These are phyloP conservation scores for Ogataea trehalophila DNA, from an alignment of 805 yeast genomes.

Conservation along the genomic window DNA sequence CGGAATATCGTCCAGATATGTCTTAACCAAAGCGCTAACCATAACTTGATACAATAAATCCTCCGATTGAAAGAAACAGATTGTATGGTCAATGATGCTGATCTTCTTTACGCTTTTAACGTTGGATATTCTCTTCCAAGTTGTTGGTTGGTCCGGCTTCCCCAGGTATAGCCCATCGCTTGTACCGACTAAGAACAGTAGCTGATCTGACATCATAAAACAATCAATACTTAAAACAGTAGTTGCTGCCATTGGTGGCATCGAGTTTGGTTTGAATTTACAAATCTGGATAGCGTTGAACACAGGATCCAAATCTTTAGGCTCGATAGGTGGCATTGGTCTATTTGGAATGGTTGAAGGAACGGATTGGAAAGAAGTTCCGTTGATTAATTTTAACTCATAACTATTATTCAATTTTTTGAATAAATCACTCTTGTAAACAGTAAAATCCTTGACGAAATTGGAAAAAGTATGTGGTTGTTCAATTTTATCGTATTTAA, in stretches of 20 bases:
- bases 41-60: slow-evolving; percentile 57
- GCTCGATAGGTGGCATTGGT: slow-evolving; percentile 8
- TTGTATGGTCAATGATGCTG: slow-evolving; percentile 51
- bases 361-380: slow-evolving; percentile 12
- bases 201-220: slow-evolving; percentile 41
- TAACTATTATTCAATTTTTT: slow-evolving; percentile 13
- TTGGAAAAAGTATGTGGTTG: slow-evolving; percentile 20
- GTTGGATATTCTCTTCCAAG: slow-evolving; percentile 59
- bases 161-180: slow-evolving; percentile 58
- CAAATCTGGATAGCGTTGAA: slow-evolving; percentile 5
- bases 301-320: slow-evolving; percentile 12
- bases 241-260: slow-evolving; percentile 11
- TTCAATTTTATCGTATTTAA: slow-evolving; percentile 18
- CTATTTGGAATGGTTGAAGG: neutral
- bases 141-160: slow-evolving; percentile 31
- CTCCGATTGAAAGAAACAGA: slow-evolving; percentile 55
- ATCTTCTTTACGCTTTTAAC: slow-evolving; percentile 51
- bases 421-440: slow-evolving; percentile 19
- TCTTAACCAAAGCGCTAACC: slow-evolving; percentile 55
- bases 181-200: slow-evolving; percentile 54
- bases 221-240: slow-evolving; percentile 19
- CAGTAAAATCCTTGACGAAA: slow-evolving; percentile 20
- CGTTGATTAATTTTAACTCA: slow-evolving; percentile 19
- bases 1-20: slow-evolving; percentile 45
- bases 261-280: slow-evolving; percentile 11